Evolutionary conservation across 2,329 filamentous ascomycete genomes (phyloP).

Genomic region (Ceratocystiopsis brevicomis): DNA sequence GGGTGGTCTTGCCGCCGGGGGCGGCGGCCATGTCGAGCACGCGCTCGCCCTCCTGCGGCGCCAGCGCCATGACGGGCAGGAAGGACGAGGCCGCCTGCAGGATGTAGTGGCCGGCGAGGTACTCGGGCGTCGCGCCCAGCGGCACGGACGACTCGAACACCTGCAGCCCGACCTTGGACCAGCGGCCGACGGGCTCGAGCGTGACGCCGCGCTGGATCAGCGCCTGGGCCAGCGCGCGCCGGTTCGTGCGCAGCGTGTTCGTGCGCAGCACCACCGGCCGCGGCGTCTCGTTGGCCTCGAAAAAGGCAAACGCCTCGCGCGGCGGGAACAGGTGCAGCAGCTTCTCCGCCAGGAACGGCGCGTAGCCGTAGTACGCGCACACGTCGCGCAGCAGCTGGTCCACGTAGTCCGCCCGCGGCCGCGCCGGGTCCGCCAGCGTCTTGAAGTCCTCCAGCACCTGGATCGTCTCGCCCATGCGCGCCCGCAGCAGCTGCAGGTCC

Average conservation of each 20-base stretch:
- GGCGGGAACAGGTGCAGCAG: conserved; percentile 83
- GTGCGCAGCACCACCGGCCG: conserved; percentile 90
- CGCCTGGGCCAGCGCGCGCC: conserved; percentile 69
- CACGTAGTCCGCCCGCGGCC: conserved; percentile 76
- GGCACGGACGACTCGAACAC: conserved; percentile 78
- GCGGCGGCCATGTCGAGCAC: conserved; percentile 88
- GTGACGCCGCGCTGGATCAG: conserved; percentile 93
- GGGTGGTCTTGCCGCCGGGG: conserved; percentile 88
- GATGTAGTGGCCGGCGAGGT: conserved; percentile 94
- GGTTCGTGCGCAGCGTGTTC: conserved; percentile 69
- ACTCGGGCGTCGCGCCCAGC: conserved; percentile 88
- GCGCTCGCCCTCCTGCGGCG: conserved; percentile 80
- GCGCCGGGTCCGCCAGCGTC: conserved; percentile 58
- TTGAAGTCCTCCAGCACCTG: conserved; percentile 79
- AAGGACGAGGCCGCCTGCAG: conserved; percentile 93
- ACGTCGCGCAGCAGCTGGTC: conserved; percentile 76
- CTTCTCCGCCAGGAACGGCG: conserved; percentile 85
- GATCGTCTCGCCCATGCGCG: conserved; percentile 80
- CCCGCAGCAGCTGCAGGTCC: conserved; percentile 74
- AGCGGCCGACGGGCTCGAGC: conserved; percentile 91
- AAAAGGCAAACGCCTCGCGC: conserved; percentile 90
- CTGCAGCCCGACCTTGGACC: conserved; percentile 94
- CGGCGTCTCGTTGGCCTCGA: conserved; percentile 90
- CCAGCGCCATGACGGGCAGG: conserved; percentile 91
- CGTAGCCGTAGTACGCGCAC: conserved; percentile 94